These are phyloP conservation scores for Bimuria novae-zelandiae DNA, from an alignment of 2,329 filamentous ascomycete genomes.

Conservation along the genomic window DNA sequence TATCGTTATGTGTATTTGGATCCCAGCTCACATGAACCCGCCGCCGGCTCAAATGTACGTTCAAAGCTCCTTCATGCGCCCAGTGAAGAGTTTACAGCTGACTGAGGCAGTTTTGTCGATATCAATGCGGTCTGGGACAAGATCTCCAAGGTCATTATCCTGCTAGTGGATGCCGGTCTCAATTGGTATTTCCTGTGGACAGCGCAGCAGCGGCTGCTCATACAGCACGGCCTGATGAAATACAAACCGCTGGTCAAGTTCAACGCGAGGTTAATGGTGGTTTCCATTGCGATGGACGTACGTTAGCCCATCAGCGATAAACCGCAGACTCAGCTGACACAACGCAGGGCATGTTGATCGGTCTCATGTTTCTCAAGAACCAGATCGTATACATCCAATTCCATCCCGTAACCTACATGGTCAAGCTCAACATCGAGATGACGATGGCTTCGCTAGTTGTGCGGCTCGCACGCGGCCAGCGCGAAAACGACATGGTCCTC, in stretches of 20 bases:
- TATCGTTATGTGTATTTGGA: conserved; percentile 60
- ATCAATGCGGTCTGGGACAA: conserved; percentile 60
- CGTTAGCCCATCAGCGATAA: background rate
- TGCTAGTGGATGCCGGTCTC: conserved; percentile 56
- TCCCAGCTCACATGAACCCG: conserved; percentile 51
- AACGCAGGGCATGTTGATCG: conserved; percentile 41
- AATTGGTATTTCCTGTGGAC: conserved; percentile 58
- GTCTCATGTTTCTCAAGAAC: conserved; percentile 47
- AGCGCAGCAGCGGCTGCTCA: conserved; percentile 46
- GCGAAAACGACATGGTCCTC: conserved; percentile 33
- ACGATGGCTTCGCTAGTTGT: conserved; percentile 50
- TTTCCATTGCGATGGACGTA: conserved; percentile 51
- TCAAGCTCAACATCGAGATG: conserved; percentile 53
- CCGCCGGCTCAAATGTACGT: conserved; percentile 16
- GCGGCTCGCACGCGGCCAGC: conserved; percentile 38
- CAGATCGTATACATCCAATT: conserved; percentile 48
- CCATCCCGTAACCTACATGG: conserved; percentile 50
- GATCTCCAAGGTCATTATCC: conserved; percentile 57
- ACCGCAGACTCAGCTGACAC: background rate
- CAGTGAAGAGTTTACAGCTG: background rate
- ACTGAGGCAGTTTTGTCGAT: conserved; percentile 40
- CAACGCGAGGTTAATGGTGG: conserved; percentile 47
- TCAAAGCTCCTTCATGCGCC: background rate
- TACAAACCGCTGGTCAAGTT: conserved; percentile 48
- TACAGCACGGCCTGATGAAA: conserved; percentile 47